Base-by-base conservation (phyloP, 2,329 filamentous ascomycete species). In the Neopestalotiopsis sp. region DNA sequence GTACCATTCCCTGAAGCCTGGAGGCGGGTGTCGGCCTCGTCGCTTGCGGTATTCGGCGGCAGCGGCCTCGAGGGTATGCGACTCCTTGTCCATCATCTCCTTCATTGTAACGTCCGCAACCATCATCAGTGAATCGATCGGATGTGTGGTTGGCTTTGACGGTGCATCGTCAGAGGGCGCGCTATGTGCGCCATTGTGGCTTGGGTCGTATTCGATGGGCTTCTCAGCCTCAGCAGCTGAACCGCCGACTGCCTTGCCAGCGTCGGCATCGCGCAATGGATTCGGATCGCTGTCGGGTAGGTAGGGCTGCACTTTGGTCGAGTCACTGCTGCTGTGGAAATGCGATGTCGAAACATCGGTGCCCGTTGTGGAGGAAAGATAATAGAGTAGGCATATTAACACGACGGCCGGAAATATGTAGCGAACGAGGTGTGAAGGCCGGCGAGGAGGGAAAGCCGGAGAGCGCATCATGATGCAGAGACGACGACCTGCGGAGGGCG, bases 21-120 rank as follows among this genome's bases (percentile, higher is more conserved):
- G 84, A 5, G 84, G 84, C 1, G 84, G 84, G 69, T 86, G 84
- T 28, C 84, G 79, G n/a, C 84, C 85, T 57, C 84, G 81, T 42
- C 80, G 80, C 63, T 78, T 74, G 67, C 84, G 80, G 72, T 87
- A 87, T 7, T 78, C 80, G 59, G 79, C 78, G 1, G 86, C 86
- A 1, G 86, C 84, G 34, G 80, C 75, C 5, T 78, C 75, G 34
- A 88, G 77, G 14, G 82, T 82, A 40, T 78, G 78, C 5, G 81
- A 81, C 69, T 82, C 80, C 71, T 82, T 83, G 34, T 76, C 74
- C 49, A 86, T 73, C 17, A 84, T 69, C 13, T 75, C 75, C 3
- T 81, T 75, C 67, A 84, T 84, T 4, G 72, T 75, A 13, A 77
- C 75, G 9, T 82, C 78, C 38, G 84, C 83, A 1, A 75, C 74